phyloP scores from a whole-genome alignment of 208 protist genomes.

The Leishmania tropica region DNA sequence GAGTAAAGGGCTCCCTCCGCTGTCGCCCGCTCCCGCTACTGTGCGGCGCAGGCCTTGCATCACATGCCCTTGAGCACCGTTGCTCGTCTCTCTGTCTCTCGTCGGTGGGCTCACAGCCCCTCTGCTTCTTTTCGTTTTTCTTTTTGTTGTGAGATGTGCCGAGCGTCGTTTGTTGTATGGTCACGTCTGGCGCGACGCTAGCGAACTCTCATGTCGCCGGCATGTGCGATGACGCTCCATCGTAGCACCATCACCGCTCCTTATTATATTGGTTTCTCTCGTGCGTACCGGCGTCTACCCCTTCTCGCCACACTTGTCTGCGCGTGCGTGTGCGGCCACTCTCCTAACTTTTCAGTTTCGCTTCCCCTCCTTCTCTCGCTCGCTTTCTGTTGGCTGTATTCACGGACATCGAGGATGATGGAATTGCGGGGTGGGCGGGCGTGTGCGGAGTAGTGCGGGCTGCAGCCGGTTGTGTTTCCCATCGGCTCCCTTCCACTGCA shows the following conservation, averaged over 20 bases:
- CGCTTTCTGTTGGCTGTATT: background rate
- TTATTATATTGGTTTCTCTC: background rate
- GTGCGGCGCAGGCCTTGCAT: background rate
- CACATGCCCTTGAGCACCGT: background rate
- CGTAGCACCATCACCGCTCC: background rate
- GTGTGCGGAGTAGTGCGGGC: background rate
- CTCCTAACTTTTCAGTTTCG: conserved; percentile 1
- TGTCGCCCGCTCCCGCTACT: background rate
- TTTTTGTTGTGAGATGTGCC: background rate
- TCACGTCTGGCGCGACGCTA: background rate
- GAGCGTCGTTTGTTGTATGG: background rate
- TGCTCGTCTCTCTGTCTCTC: background rate
- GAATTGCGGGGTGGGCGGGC: background rate
- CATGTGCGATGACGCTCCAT: background rate
- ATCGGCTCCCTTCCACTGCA: background rate
- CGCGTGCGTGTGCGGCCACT: background rate
- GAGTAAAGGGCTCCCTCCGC: background rate
- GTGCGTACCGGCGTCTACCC: background rate
- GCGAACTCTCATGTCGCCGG: background rate
- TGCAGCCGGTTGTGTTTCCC: background rate
- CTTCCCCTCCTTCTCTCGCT: background rate
- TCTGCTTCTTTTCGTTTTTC: background rate
- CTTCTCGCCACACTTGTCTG: background rate
- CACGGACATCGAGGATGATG: background rate
- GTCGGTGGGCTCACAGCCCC: background rate